Evolutionary conservation across 2,329 filamentous ascomycete genomes (phyloP), one percentile per base, ranked within the genome.

Genomic region (Alternaria novae-zelandiae): DNA sequence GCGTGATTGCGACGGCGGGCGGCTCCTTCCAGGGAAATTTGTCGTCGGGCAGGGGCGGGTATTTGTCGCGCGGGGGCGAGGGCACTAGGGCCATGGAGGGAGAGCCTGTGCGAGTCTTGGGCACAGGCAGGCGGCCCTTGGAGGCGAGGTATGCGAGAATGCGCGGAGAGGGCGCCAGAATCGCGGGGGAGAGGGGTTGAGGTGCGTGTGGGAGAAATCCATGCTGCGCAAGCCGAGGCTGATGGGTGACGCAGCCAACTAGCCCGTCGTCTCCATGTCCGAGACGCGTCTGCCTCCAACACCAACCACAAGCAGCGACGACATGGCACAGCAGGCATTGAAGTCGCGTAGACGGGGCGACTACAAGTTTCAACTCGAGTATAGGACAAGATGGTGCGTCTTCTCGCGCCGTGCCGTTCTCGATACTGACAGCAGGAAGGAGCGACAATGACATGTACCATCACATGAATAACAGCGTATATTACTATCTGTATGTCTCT

Each of bases 381-480:
- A 97, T 78, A 86, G 93, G 60, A 96, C 94, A 64, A 83, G 94
- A 88, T 97, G 94, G 94, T 94, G 73, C n/a, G 65, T 28, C n/a
- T 23, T 23, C 26, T 41, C 11, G 21, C 53, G 26, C 26, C 55
- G 25, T 12, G 12, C n/a, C 20, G n/a, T 30, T 25, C 49, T n/a
- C 23, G 20, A 43, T 41, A 36, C 67, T 74, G 26, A 74, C 68
- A 32, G 23, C 45, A 25, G 12, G 46, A 32, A 59, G 93, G 93
- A 90, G 88, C 78, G 94, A 97, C 81, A 97, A 97, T 77, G 94
- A 97, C 82, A 96, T 96, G 92, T 97, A 96, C 80, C 87, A 92
- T 64, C 95, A 98, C 78, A 89, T 97, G 85, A 97, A 97, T 82
- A 97, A 97, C 77, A 91, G 90, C 44, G 86, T 96, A 57, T 97